phyloP scores from a whole-genome alignment of 192 early-diverging fungal species.

The Coemansia asiatica region DNA sequence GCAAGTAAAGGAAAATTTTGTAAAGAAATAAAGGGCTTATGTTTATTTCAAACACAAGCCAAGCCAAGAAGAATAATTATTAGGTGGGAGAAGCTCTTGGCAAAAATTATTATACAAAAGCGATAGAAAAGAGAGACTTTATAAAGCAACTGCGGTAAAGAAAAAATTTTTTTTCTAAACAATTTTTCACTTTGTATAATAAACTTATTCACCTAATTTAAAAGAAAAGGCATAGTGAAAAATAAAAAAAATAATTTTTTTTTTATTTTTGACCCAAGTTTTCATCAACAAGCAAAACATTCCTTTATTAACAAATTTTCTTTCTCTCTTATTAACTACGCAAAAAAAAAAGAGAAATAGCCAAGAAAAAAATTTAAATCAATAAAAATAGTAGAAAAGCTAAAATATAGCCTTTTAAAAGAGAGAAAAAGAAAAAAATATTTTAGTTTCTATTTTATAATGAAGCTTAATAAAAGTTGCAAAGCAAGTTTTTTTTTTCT shows the following conservation, averaged over 20 bases:
- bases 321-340: too few relatives aligned
- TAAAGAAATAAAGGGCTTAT: background rate
- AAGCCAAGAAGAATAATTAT: background rate
- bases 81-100: background rate
- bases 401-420: too few relatives aligned
- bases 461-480: too few relatives aligned
- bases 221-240: too few relatives aligned
- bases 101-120: background rate
- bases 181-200: background rate
- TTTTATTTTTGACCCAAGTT: too few relatives aligned
- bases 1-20: background rate
- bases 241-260: background rate
- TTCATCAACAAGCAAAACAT: too few relatives aligned
- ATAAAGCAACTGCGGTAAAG: background rate
- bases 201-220: background rate
- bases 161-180: background rate
- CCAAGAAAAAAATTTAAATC: background rate
- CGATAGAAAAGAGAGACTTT: background rate
- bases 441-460: background rate
- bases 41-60: background rate
- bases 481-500: too few relatives aligned
- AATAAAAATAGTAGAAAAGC: too few relatives aligned
- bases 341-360: background rate
- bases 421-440: too few relatives aligned
- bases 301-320: too few relatives aligned